A percentile compares a stretch with the other conserved stretches of the same genome.
phyloP scores from a whole-genome alignment of 1,139 yeast genomes.

The Geotrichum klebahnii region DNA sequence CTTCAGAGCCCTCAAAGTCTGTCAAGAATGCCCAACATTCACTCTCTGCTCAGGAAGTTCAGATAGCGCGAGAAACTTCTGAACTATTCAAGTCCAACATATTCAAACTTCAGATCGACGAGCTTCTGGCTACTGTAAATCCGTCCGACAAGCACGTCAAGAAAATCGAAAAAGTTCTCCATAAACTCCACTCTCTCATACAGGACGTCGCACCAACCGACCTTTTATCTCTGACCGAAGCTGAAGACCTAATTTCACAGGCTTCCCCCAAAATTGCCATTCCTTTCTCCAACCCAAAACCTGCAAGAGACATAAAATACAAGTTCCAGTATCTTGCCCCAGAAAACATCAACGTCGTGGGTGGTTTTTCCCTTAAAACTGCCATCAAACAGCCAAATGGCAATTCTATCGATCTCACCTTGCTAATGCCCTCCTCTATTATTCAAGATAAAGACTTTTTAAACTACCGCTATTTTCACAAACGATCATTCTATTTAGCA shows the following conservation, averaged over 20 bases:
- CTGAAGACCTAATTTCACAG: slow-evolving; percentile 46
- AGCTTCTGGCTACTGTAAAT: slow-evolving; percentile 71
- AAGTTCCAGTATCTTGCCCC: slow-evolving; percentile 71
- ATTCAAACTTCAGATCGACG: slow-evolving; percentile 91
- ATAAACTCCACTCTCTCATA: slow-evolving; percentile 66
- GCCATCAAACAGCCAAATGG: slow-evolving; percentile 63
- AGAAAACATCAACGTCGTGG: slow-evolving; percentile 69
- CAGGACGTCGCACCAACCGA: slow-evolving; percentile 57
- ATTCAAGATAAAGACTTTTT: slow-evolving; percentile 85
- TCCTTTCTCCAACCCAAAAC: slow-evolving; percentile 90
- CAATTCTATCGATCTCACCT: slow-evolving; percentile 66
- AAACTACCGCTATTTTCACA: slow-evolving; percentile 84
- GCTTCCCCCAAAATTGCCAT: slow-evolving; percentile 53
- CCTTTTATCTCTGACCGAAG: slow-evolving; percentile 51
- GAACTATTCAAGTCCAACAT: slow-evolving; percentile 91
- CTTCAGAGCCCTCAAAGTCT: too few relatives aligned
- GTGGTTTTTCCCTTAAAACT: slow-evolving; percentile 84
- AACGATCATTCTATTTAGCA: slow-evolving; percentile 82
- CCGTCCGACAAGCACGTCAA: slow-evolving; percentile 65
- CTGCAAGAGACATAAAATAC: slow-evolving; percentile 60
- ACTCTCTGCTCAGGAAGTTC: slow-evolving; percentile 74
- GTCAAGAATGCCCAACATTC: slow-evolving; percentile 22
- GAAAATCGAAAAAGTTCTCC: slow-evolving; percentile 71
- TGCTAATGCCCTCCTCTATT: slow-evolving; percentile 71
- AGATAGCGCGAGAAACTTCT: slow-evolving; percentile 87